Evolutionary conservation across 1,139 yeast species (phyloP), one percentile per base, ranked within the genome.

Genomic region (Williopsis jadinii): DNA sequence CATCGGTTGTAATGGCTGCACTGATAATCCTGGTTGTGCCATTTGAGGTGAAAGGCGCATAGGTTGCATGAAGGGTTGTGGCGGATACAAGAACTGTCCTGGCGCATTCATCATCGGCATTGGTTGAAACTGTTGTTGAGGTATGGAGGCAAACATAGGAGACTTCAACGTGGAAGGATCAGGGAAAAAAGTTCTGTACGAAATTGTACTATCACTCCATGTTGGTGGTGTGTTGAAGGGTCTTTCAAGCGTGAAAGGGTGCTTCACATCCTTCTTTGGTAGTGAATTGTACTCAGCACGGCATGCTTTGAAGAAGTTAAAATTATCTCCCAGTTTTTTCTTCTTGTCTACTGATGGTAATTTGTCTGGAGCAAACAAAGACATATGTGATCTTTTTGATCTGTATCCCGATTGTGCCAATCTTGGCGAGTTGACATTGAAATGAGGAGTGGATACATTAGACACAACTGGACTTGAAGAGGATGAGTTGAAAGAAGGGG

Each of bases 171-270:
- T 34, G 12, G 47, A 44, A 10, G 41, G 32, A 15, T 47, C 54
- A 28, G 54, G 54, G 45, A 50, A 52, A 11, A 49, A 27, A 11
- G 48, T 30, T 28, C 44, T 44, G 41, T 40, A 50, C 3, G 54
- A 42, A 2, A 79, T 67, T 41, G 71, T 77, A 38, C 77, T 83
- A 26, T 72, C 62, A 4, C 82, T 32, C 95, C 95, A 86, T 0
- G 92, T 82, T 40, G 95, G 95, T 5, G 87, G 82, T 0, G 94
- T 82, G 37, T 71, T 70, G 60, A 74, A 86, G 1, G 95, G 80
- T 51, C 71, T 76, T 51, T 81, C 92, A 46, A 77, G 62, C 24
- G 62, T 56, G 43, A 73, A 66, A n/a, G 37, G 28, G 8, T 29
- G 29, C 14, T 32, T 29, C 5, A 30, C 39, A n/a, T 14, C 27